Conservation (phyloP, 805 yeast genomes). For the Candida pini region DNA sequence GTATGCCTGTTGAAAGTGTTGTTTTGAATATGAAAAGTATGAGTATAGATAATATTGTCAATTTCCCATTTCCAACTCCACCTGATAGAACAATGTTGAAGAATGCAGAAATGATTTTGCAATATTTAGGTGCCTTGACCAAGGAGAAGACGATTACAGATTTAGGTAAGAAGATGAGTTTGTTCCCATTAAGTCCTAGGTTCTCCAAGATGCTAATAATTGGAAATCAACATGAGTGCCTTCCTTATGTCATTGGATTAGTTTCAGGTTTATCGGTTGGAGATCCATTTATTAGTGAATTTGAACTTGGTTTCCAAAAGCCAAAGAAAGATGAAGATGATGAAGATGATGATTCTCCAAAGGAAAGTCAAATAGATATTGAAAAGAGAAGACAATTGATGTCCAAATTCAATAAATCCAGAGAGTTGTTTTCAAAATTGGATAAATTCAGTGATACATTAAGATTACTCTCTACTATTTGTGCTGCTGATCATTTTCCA, state of each 20-base stretch:
- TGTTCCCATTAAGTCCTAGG: conserved; percentile 90
- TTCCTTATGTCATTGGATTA: conserved; percentile 84
- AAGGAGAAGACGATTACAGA: conserved; percentile 56
- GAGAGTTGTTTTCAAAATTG: conserved; percentile 55
- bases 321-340: conserved; percentile 26
- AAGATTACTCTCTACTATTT: conserved; percentile 69
- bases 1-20: conserved; percentile 97
- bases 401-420: conserved; percentile 50
- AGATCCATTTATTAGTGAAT: conserved; percentile 76
- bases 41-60: conserved; percentile 87
- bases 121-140: conserved; percentile 73
- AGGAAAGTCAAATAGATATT: conserved; percentile 30
- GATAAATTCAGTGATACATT: conserved; percentile 76
- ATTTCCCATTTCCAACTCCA: conserved; percentile 93
- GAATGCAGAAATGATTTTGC: conserved; percentile 63
- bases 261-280: conserved; percentile 93
- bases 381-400: conserved; percentile 39
- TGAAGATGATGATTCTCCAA: conserved; percentile 32
- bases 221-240: conserved; percentile 80
- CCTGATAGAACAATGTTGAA: conserved; percentile 60
- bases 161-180: conserved; percentile 79
- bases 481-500: conserved; percentile 80
- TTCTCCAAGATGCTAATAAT: conserved; percentile 85
- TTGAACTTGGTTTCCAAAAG: conserved; percentile 57
- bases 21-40: conserved; percentile 92